phyloP scores from a whole-genome alignment of 352 stramenopile genomes.

The Globisporangium carolinianum region DNA sequence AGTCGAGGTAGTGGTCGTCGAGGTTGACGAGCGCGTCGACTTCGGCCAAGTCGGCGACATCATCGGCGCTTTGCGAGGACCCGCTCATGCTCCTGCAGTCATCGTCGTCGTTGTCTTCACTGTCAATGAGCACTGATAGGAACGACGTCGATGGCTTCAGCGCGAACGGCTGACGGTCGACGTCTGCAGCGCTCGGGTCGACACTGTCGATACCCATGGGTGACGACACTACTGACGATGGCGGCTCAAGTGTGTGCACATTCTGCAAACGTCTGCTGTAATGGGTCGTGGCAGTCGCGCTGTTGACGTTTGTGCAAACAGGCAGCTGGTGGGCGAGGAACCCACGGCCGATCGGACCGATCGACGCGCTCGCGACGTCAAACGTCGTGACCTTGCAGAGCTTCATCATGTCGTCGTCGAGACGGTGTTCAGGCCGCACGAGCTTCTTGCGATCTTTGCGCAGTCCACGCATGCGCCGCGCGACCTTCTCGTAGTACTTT shows the following conservation, averaged over 20 bases:
- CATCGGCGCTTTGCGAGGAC: not conserved
- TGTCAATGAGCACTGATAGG: not conserved
- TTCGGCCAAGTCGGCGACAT: constrained; percentile 1
- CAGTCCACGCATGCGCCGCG: constrained; percentile 43
- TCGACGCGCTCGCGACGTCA: not conserved
- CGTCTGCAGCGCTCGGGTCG: not conserved
- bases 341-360: not conserved
- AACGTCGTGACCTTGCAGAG: constrained; percentile 6
- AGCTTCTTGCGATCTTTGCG: constrained; percentile 55
- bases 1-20: constrained; percentile 9
- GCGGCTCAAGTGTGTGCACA: not conserved
- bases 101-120: not conserved
- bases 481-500: constrained; percentile 73
- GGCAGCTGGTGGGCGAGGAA: not conserved
- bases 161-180: not conserved
- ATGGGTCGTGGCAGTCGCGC: not conserved
- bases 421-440: constrained; percentile 45
- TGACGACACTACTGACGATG: not conserved
- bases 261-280: too few species aligned
- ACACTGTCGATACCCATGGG: not conserved
- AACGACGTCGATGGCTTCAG: not conserved
- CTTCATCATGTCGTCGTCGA: constrained; percentile 33
- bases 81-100: not conserved
- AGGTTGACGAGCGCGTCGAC: not conserved
- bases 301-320: not conserved